A percentile compares a stretch with the other conserved stretches of the same genome.
Conservation (phyloP, 2,329 filamentous ascomycete genomes). For the Nemania sp. region DNA sequence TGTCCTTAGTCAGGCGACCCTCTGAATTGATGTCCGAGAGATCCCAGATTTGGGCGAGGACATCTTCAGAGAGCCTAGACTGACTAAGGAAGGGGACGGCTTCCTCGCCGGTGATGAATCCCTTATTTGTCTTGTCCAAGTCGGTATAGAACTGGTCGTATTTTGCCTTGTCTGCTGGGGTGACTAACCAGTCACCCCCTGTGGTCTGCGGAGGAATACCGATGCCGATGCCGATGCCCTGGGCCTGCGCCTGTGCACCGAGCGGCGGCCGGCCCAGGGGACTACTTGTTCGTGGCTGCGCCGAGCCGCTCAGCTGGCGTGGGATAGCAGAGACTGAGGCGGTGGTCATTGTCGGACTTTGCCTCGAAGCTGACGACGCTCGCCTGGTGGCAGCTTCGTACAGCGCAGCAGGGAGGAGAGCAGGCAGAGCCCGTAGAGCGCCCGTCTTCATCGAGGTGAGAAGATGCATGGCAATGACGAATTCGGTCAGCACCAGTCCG, state of each 20-base stretch:
- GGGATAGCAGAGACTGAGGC: constrained; percentile 71
- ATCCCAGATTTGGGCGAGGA: constrained; percentile 94
- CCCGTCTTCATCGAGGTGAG: constrained; percentile 89
- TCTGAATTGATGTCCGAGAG: constrained; percentile 91
- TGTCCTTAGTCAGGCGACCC: constrained; percentile 81
- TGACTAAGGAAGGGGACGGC: constrained; percentile 93
- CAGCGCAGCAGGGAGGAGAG: constrained; percentile 77
- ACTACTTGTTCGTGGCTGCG: constrained; percentile 65
- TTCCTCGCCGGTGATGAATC: constrained; percentile 90
- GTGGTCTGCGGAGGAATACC: constrained; percentile 43
- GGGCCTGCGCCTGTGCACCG: constrained; percentile 48
- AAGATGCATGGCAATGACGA: constrained; percentile 97
- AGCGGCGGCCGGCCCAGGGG: constrained; percentile 57
- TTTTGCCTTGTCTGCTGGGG: constrained; percentile 78
- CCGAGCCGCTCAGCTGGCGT: constrained; percentile 76
- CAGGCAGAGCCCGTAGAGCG: constrained; percentile 76
- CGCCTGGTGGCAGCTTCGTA: constrained; percentile 87
- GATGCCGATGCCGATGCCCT: constrained; percentile 42
- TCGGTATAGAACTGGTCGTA: constrained; percentile 86
- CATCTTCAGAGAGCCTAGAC: constrained; percentile 85
- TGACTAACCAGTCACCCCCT: constrained; percentile 76
- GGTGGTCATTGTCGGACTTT: constrained; percentile 56
- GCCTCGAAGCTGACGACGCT: constrained; percentile 48
- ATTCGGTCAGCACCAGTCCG: constrained; percentile 83
- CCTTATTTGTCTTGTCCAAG: constrained; percentile 78